Conservation (phyloP, 768 basidiomycete genomes). For the Pleurotus tuoliensis region DNA sequence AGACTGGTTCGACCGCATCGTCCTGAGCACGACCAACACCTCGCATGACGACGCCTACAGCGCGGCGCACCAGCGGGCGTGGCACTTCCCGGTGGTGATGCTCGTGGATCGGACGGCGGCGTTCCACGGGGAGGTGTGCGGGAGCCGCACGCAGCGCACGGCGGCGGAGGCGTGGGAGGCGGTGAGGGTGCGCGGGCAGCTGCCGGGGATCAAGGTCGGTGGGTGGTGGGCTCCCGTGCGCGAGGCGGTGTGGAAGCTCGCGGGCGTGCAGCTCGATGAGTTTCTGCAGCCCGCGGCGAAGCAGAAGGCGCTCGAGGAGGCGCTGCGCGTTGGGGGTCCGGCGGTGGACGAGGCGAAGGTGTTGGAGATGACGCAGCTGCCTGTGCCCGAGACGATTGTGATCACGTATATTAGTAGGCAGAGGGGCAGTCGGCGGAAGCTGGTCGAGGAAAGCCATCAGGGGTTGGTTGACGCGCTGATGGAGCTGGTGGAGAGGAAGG, state of each 20-base stretch:
- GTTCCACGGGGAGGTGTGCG: slow-evolving; percentile 62
- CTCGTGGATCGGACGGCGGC: slow-evolving; percentile 78
- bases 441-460: slow-evolving; percentile 53
- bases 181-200: slow-evolving; percentile 31
- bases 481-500: slow-evolving; percentile 41
- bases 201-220: slow-evolving; percentile 38
- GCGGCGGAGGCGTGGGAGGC: slow-evolving; percentile 65
- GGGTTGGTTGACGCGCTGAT: slow-evolving; percentile 47
- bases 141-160: slow-evolving; percentile 61
- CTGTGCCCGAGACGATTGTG: slow-evolving; percentile 48
- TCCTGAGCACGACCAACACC: slow-evolving; percentile 17
- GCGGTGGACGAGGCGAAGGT: neutral
- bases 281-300: neutral
- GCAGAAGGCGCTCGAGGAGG: too few relatives aligned
- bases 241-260: slow-evolving; percentile 61
- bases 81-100: slow-evolving; percentile 67
- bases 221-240: slow-evolving; percentile 80
- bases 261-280: slow-evolving; percentile 35
- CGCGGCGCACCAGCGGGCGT: slow-evolving; percentile 37
- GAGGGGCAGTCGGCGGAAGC: slow-evolving; percentile 42
- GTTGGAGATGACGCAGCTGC: slow-evolving; percentile 21
- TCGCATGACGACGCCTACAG: neutral
- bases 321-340: neutral
- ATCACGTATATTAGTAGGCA: slow-evolving; percentile 77
- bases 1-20: slow-evolving; percentile 69